Conservation (phyloP, 2,329 filamentous ascomycete species). For the Penicillium sp. region DNA sequence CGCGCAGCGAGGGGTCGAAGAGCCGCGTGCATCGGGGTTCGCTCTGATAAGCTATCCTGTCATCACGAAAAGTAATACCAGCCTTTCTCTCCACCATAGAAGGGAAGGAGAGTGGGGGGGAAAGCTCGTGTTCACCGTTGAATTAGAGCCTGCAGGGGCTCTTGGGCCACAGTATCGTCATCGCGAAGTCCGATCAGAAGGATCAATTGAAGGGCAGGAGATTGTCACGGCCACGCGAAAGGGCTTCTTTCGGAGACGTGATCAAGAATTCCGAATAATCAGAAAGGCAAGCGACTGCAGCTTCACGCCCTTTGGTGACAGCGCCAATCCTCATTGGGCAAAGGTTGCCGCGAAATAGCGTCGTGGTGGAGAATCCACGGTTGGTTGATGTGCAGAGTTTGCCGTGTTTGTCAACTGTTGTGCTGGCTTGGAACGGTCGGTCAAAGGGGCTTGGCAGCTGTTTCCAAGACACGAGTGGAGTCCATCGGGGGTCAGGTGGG, state of each 20-base stretch:
- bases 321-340: conserved; percentile 20
- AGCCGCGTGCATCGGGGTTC: too few relatives aligned
- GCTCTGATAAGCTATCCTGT: too few relatives aligned
- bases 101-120: too few relatives aligned
- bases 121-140: neutral
- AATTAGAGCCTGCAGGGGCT: neutral
- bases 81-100: too few relatives aligned
- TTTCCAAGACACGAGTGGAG: too few relatives aligned
- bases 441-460: too few relatives aligned
- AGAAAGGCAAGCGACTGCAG: conserved; percentile 4
- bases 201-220: neutral
- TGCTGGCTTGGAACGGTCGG: neutral
- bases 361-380: neutral
- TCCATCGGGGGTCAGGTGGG: too few relatives aligned
- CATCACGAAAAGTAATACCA: too few relatives aligned
- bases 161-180: conserved; percentile 1
- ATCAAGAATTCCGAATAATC: conserved; percentile 8
- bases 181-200: neutral
- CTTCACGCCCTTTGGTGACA: conserved; percentile 30
- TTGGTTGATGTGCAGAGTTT: neutral
- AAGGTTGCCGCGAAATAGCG: conserved; percentile 1
- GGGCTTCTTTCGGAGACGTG: conserved; percentile 4
- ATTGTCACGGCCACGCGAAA: neutral
- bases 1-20: too few relatives aligned
- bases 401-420: neutral